Evolutionary conservation across 169 alveolate genomes (phyloP).

Genomic region (Cryptosporidium muris): DNA sequence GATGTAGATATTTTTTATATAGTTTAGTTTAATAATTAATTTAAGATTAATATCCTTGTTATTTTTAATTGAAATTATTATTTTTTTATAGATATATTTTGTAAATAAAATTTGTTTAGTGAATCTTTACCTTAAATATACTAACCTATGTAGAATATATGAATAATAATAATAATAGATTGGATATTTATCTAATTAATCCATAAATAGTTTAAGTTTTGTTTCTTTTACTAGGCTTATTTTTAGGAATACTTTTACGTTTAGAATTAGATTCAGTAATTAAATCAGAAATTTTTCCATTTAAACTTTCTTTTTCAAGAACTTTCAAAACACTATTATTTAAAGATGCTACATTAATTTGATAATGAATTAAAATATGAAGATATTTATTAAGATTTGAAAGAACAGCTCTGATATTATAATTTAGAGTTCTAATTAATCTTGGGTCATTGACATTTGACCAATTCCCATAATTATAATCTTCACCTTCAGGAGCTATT

Average conservation of each 20-base stretch:
- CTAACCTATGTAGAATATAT: no score
- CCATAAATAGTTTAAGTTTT: not conserved
- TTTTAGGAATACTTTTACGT: not conserved
- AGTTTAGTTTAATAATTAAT: no score
- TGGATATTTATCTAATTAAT: not conserved
- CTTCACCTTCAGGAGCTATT: not conserved
- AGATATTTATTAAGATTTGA: constrained; percentile 29
- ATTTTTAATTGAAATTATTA: no score
- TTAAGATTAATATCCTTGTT: no score
- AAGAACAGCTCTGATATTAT: constrained; percentile 49
- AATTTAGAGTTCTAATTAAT: constrained; percentile 25
- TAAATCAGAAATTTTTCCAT: not conserved
- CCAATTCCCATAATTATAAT: constrained; percentile 8
- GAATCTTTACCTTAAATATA: no score
- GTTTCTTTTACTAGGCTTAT: constrained; percentile 19
- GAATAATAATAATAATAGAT: not conserved
- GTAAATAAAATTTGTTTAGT: no score
- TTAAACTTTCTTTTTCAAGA: constrained; percentile 35
- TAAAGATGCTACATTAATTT: constrained; percentile 44
- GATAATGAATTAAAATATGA: constrained; percentile 29
- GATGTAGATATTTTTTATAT: no score
- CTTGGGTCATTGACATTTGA: constrained; percentile 38
- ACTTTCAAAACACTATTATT: constrained; percentile 57
- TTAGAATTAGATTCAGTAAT: constrained; percentile 12
- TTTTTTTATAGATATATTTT: no score